Conservation (phyloP, 2,329 filamentous ascomycete species). For the Triangularia verruculosa region DNA sequence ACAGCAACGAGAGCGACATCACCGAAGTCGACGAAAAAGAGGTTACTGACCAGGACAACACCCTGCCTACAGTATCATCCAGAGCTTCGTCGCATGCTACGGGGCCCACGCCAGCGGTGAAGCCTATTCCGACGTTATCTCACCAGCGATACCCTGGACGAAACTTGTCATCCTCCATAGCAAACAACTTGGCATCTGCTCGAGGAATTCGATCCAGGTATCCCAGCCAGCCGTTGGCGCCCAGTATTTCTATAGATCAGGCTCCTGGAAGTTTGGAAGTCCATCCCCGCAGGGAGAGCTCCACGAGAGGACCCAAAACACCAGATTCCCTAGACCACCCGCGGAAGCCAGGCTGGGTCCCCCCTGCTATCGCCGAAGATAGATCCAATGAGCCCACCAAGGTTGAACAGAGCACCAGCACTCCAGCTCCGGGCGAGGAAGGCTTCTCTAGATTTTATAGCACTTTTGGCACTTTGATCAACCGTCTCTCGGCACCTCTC, state of each 20-base stretch:
- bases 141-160: conserved; percentile 57
- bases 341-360: conserved; percentile 53
- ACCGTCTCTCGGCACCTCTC: conserved; percentile 81
- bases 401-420: conserved; percentile 14
- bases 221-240: conserved; percentile 65
- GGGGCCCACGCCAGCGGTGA: conserved; percentile 27
- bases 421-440: conserved; percentile 54
- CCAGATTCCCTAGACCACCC: conserved; percentile 50
- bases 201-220: conserved; percentile 70
- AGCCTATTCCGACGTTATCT: conserved; percentile 35
- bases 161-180: conserved; percentile 77
- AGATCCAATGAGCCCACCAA: conserved; percentile 25
- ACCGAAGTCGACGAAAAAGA: conserved; percentile 39
- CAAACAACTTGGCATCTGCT: conserved; percentile 82
- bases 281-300: conserved; percentile 47
- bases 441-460: conserved; percentile 90
- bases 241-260: conserved; percentile 71
- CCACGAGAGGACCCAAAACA: conserved; percentile 43
- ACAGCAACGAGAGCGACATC: conserved; percentile 37
- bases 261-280: conserved; percentile 67
- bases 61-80: conserved; percentile 16
- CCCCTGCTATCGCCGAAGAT: conserved; percentile 39
- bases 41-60: conserved; percentile 25
- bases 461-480: conserved; percentile 85
- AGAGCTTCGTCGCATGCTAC: conserved; percentile 3